Percentiles rank a stretch among this genome's conserved stretches.
These are phyloP conservation scores for Hysterangium stoloniferum DNA, from an alignment of 768 basidiomycete species.

Conservation along the genomic window DNA sequence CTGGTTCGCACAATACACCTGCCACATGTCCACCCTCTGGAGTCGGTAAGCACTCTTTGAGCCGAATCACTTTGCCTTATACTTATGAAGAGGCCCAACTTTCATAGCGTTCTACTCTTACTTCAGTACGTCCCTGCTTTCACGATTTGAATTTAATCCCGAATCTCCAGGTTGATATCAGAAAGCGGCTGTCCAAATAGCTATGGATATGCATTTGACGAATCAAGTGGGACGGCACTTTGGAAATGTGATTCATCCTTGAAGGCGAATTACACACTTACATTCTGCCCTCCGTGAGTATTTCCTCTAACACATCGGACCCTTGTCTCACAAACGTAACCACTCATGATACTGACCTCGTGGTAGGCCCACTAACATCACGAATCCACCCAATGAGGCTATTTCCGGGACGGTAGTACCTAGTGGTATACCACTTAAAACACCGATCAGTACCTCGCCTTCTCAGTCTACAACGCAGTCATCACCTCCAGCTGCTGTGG, in stretches of 20 bases:
- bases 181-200: slow-evolving; percentile 37
- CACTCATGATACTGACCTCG: no score
- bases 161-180: slow-evolving; percentile 14
- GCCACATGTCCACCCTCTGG: slow-evolving; percentile 15
- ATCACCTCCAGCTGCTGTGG: no score
- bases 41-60: slow-evolving; percentile 3
- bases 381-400: no score
- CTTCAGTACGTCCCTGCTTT: slow-evolving; percentile 12
- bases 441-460: no score
- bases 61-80: not conserved
- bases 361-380: no score
- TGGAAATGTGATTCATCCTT: slow-evolving; percentile 32
- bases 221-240: slow-evolving; percentile 36
- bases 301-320: no score
- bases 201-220: slow-evolving; percentile 48
- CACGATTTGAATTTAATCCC: not conserved
- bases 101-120: slow-evolving; percentile 13
- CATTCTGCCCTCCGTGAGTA: slow-evolving; percentile 46
- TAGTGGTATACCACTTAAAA: no score
- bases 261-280: slow-evolving; percentile 38
- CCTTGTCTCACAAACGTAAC: no score
- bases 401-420: no score
- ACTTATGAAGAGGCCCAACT: not conserved
- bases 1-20: slow-evolving; percentile 40
- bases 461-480: no score